Evolutionary conservation across 2,329 filamentous ascomycete genomes (phyloP), one percentile per base, ranked within the genome.

Genomic region (Hymenoscyphus occultus): DNA sequence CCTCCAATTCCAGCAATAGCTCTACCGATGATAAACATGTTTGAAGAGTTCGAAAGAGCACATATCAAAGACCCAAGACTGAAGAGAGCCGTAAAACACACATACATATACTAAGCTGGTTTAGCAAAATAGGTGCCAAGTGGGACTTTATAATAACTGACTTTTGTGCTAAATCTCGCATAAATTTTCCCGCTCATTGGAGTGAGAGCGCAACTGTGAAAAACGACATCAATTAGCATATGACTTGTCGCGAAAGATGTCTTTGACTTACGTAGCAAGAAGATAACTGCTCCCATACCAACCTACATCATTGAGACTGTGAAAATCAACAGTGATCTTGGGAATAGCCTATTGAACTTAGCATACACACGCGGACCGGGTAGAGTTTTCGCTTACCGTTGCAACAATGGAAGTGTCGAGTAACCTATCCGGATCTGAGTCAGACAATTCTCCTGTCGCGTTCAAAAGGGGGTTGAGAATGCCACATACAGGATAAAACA

Each of bases 41-140:
- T 68, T 0, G 82, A 83, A 10, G 77, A 81, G 0, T 71, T 75
- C 0, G 84, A 80, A 60, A 79, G 68, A 63, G 76, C 85, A 67
- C 84, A 87, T n/a, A 88, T 73, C 3, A 83, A 68, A 0, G 82
- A 84, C 1, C 85, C 85, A 0, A 86, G 28, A 70, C 86, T 83
- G 67, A 88, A 87, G 51, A 85, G 63, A 42, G 74, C 68, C 35
- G 87, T 76, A 56, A 80, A 77, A 10, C 67, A 69, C 1, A 82
- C 71, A 59, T 78, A 81, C 0, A 77, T 72, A 74, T 76, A 78
- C 75, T 79, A 68, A 32, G 12, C 39, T 60, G 4, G 2, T 14
- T 61, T 16, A 64, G 59, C 7, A 22, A 31, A 35, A n/a, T 42
- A 51, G 5, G 13, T 7, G 10, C 16, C 28, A 12, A 51, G 14